Percentiles rank a stretch among this genome's conserved stretches.
Evolutionary conservation across 2,329 filamentous ascomycete species (phyloP).

Genomic region (Metarhizium guizhouense): DNA sequence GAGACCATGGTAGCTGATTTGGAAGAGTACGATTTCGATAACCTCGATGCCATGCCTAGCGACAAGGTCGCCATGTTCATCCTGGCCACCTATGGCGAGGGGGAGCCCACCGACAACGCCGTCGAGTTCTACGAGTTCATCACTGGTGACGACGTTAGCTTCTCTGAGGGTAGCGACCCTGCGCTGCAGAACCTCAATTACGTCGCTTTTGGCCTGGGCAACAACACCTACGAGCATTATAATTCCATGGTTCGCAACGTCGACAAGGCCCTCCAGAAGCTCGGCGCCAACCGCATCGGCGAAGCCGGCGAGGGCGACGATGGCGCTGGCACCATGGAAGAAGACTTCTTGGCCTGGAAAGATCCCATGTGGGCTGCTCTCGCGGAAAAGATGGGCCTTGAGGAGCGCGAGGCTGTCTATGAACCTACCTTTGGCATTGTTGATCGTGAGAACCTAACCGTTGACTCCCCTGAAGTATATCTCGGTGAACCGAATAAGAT

Average conservation of each 20-base stretch:
- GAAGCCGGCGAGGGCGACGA: constrained; percentile 92
- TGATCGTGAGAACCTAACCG: constrained; percentile 63
- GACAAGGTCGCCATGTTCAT: constrained; percentile 95
- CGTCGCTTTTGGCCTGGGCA: constrained; percentile 91
- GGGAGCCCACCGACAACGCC: constrained; percentile 96
- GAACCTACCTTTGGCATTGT: constrained; percentile 83
- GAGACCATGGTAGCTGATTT: constrained; percentile 98
- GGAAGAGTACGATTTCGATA: constrained; percentile 96
- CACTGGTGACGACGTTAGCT: constrained; percentile 68
- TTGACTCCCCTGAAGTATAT: constrained; percentile 75
- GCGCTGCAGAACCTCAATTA: constrained; percentile 80
- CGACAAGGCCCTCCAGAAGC: constrained; percentile 67
- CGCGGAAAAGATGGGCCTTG: constrained; percentile 71
- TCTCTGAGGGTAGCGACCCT: constrained; percentile 65
- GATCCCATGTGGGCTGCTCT: constrained; percentile 96
- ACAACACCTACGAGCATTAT: constrained; percentile 99
- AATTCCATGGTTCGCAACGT: constrained; percentile 97
- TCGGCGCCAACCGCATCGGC: constrained; percentile 79
- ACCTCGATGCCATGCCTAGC: constrained; percentile 75
- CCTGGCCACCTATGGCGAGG: constrained; percentile 94
- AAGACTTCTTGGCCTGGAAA: constrained; percentile 98
- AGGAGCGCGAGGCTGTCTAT: constrained; percentile 94
- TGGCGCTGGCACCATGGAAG: constrained; percentile 97
- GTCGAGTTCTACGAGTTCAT: constrained; percentile 99
- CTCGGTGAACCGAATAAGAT: constrained; percentile 94